Evolutionary conservation across 306 rosid species (phyloP).

Genomic region (Malus sylvestris): DNA sequence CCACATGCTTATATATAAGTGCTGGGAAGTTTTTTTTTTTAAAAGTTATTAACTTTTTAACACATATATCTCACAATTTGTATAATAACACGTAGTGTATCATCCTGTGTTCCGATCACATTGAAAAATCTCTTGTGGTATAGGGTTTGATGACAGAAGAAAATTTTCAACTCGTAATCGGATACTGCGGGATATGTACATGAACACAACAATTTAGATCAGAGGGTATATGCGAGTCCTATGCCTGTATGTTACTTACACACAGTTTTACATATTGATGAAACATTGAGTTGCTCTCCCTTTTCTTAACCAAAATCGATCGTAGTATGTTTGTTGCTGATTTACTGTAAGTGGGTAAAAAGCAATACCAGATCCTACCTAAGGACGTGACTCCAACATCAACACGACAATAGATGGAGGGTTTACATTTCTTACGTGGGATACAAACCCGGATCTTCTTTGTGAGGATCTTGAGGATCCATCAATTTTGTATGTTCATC

Average conservation of each 20-base stretch:
- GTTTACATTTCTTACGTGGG: not conserved
- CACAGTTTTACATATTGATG: not conserved
- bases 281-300: not conserved
- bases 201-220: not conserved
- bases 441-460: too few species aligned
- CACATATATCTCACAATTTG: too few species aligned
- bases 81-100: too few species aligned
- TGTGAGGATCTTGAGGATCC: too few species aligned
- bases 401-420: not conserved
- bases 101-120: fast-evolving
- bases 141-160: not conserved
- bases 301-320: not conserved
- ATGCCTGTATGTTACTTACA: not conserved
- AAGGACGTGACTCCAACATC: not conserved
- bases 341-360: not conserved
- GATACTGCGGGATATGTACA: constrained; percentile 46
- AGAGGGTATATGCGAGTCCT: too few species aligned
- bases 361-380: not conserved
- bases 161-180: constrained; percentile 40
- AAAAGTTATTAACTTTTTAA: too few species aligned
- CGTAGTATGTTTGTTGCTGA: not conserved
- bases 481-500: too few species aligned
- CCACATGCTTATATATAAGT: too few species aligned
- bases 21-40: too few species aligned
- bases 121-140: not conserved